Base-by-base conservation (phyloP, 352 stramenopile genomes). In the Globisporangium radiosum region DNA sequence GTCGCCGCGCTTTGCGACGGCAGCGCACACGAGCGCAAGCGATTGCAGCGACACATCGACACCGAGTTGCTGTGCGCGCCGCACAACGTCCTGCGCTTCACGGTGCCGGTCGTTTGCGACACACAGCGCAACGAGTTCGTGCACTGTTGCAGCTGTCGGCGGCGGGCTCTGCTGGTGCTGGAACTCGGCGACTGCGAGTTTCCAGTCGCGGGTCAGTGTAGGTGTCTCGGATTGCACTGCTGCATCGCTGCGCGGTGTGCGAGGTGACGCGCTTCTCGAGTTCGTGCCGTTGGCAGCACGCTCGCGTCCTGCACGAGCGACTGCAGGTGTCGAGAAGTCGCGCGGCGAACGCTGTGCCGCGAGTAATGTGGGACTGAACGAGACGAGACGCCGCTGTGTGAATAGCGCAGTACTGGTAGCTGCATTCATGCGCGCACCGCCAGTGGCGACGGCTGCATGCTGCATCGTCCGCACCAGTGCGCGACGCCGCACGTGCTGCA, bases 21-120 rank as follows among this genome's bases (percentile, higher is more conserved):
- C 57, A 15, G 64, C 74, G 52, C 69, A 84, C 40, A 92, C 64
- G 14, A 83, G 66, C 25, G 83, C 59, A 36, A 83, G 63, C 9
- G 72, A 78, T 17, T 49, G 52, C 17, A 85, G 39, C 14, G 69
- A 52, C 11, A 68, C 63, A 0, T 36, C 9, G 5, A 90, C 25
- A 3, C 79, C 81, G 15, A 76, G 57, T 15, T 73, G 66, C 54
- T 81, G 64, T 7, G 66, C 70, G 47, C 62, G 68, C 15, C 54
- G 52, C n/a, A 88, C 58, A 0, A 73, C 72, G 54, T 75, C 72
- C 54, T 82, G 48, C 1, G 81, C 81, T 57, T 89, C 81, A 15
- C 75, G 81, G 37, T 74, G 62, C 19, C 79, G 73, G 19, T 73
- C 74, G 17, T 72, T 72, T 8, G 66, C 56, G 0, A 70, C 73